Base-by-base conservation (phyloP, 352 stramenopile genomes). In the Phytophthora hibernalis region DNA sequence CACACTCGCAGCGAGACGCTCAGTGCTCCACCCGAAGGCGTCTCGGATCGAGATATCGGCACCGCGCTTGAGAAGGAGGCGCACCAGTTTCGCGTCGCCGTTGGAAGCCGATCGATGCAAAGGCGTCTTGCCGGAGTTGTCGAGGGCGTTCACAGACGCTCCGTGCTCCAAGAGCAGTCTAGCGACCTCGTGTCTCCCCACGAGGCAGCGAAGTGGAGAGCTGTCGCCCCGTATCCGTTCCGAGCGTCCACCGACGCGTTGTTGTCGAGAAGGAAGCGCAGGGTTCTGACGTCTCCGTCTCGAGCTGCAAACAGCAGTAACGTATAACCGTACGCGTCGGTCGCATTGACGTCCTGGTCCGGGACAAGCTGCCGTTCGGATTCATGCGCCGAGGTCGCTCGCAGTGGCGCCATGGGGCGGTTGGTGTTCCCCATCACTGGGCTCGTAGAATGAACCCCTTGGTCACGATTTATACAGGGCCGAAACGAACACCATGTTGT, bases 141-240 rank as follows among this genome's bases (percentile, higher is more conserved):
- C 64, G 13, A 49, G 16, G 37, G 64, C 51, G 30, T 68, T 62
- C 44, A 54, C 57, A 53, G 38, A 58, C 31, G 64, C 64, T 1
- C 57, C 55, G 20, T 63, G 64, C 13, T 62, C 35, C 31, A 72
- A 40, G 22, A 72, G 57, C 26, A 68, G 24, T 24, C 57, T 57
- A 53, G 64, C 44, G 30, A 43, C 38, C 35, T 54, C 28, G 18
- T 9, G 35, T 9, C 54, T 38, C 15, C 51, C 43, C 56, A 62
- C 5, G 57, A 72, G 0, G 64, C 57, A 21, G 64, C 64, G 26
- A 72, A 62, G 18, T 72, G 64, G 33, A 72, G 57, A 18, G 64
- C 31, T 13, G 64, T 72, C 28, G 56, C 57, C 16, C 64, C 55
- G 50, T 72, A 62, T 50, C 21, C 31, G 57, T 63, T 68, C 22